Evolutionary conservation across 2,329 filamentous ascomycete species (phyloP), one percentile per base, ranked within the genome.

Genomic region (Sphaerulina vaccinii): DNA sequence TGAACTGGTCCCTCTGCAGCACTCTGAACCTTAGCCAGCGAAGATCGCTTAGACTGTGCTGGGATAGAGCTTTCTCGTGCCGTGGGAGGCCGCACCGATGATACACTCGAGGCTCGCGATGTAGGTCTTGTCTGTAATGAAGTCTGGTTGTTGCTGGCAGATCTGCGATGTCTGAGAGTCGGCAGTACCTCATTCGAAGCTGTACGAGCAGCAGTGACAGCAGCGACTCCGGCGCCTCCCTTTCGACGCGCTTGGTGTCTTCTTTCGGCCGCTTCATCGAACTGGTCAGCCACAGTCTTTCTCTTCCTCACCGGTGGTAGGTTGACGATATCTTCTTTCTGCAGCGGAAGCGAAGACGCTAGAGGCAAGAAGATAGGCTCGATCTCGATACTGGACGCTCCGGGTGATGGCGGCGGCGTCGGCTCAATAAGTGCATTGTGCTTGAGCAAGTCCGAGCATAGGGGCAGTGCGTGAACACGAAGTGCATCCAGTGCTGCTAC

Each of bases 221-320:
- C 74, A 2, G 73, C 61, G 3, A 77, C 62, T 22, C 71, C 68
- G 49, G 71, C 68, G 1, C 75, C 75, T 3, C 73, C 74, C 9
- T 69, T 68, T 13, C 70, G 65, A 24, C 69, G 70, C 1, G 73
- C 70, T 47, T 73, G 73, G 41, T 68, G 70, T 3, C 71, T 69
- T 2, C 70, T 70, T 40, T 74, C 68, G 1, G 69, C 68, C 3
- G 76, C 76, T 60, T 75, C 72, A 41, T 79, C 74, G 44, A 79
- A 77, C 3, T 77, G 62, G 27, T 74, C 70, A 5, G 62, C 63
- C 11, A 70, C 61, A 18, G 68, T 70, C 47, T 71, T 74, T 13
- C 74, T 70, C 57, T 76, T 79, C 9, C 67, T 63, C 1, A 65
- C 53, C 0, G 62, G 61, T 4, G 63, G 54, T 5, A 62, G 52